Conservation (phyloP, 768 basidiomycete genomes). For the Phlebiopsis flavidoalba region DNA sequence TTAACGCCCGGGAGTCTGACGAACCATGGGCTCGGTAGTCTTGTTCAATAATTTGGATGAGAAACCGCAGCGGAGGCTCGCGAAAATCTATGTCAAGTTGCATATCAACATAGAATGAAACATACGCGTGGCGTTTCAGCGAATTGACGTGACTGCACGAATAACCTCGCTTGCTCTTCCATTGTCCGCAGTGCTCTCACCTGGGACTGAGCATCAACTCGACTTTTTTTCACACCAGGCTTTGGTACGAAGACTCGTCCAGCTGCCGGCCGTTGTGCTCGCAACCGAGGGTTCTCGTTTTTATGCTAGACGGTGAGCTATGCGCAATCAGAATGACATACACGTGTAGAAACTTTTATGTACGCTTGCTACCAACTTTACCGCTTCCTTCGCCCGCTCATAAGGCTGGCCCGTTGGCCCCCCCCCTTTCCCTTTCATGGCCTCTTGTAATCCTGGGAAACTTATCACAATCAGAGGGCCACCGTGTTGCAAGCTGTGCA, state of each 20-base stretch:
- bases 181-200: constrained; percentile 88
- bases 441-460: constrained; percentile 95
- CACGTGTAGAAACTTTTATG: background rate
- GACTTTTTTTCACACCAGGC: constrained; percentile 86
- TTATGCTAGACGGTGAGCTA: constrained; percentile 90
- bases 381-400: constrained; percentile 91
- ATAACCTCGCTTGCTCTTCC: constrained; percentile 94
- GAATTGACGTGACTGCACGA: too few relatives aligned
- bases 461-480: too few relatives aligned
- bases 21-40: constrained; percentile 94
- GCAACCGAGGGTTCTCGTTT: constrained; percentile 90
- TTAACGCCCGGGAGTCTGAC: constrained; percentile 95
- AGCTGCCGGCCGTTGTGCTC: constrained; percentile 89
- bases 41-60: constrained; percentile 81
- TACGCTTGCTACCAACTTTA: constrained; percentile 25
- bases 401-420: constrained; percentile 87
- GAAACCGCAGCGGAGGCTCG: constrained; percentile 79
- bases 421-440: constrained; percentile 89
- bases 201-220: constrained; percentile 91
- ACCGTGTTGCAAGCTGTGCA: constrained; percentile 97
- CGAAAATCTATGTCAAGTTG: constrained; percentile 61
- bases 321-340: background rate
- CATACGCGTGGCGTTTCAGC: too few relatives aligned
- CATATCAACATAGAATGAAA: too few relatives aligned
- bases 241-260: constrained; percentile 88